Evolutionary conservation across 2,329 filamentous ascomycete species (phyloP), one percentile per base, ranked within the genome.

Genomic region (Aspergillus uvarum): DNA sequence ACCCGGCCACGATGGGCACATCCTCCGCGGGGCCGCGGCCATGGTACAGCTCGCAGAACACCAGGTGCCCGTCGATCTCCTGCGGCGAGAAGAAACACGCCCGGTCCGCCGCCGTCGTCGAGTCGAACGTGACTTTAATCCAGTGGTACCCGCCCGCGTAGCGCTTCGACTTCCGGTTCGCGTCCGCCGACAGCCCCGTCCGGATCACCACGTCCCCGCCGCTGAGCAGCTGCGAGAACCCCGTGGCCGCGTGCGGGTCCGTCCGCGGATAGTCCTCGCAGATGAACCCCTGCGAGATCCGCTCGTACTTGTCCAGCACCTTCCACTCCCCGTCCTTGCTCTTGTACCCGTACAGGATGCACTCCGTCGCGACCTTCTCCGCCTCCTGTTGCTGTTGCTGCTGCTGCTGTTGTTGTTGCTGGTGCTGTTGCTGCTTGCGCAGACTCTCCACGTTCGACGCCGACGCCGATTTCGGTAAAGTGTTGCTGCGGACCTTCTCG

Each of bases 221-320:
- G 62, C 91, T 85, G 66, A 93, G 86, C 1, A 88, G 85, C 71
- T 90, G 78, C n/a, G 79, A 89, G 79, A 89, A 94, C 59, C 89
- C 83, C 59, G 84, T 82, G 70, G 86, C 85, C 63, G 87, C 83
- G 58, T 86, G 82, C 2, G 91, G 90, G n/a, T 94, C 89, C 64
- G 90, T 88, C 63, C 94, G 88, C 8, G 92, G 87, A 76, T 98
- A 98, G 77, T 97, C 93, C 78, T 98, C 94, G 76, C 93, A 93
- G 72, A 97, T 91, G 63, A 86, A 80, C 26, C 93, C 93, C 32
- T 79, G 77, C 6, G 91, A 94, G 47, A 96, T 87, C 61, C 88
- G 85, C 79, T 97, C 94, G 78, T 90, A 98, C 77, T 91, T 91
- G 67, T 90, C 87, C 68, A 98, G 88, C 35, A 92, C 92, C 29